Percentiles rank a stretch among this genome's conserved stretches.
Evolutionary conservation across 148 eudicot genomes (phyloP).

Genomic region (Rhododendron vialii): DNA sequence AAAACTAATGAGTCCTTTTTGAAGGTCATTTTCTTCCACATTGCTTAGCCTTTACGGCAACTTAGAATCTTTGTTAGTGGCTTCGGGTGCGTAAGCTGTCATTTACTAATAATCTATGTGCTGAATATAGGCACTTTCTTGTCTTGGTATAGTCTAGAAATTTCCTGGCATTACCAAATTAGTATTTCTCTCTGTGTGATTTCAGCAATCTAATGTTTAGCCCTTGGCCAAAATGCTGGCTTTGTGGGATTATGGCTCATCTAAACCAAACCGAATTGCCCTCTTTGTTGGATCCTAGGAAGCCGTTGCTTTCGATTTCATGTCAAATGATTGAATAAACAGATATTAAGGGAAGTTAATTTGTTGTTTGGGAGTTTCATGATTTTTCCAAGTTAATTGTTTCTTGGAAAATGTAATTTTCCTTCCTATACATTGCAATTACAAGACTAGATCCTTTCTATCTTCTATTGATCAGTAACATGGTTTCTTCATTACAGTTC

Average conservation of each 20-base stretch:
- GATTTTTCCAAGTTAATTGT: background rate
- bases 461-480: background rate
- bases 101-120: background rate
- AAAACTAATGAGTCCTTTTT: background rate
- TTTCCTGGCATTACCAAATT: background rate
- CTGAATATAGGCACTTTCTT: background rate
- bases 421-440: background rate
- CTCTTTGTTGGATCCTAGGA: background rate
- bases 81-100: background rate
- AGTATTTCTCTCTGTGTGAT: background rate
- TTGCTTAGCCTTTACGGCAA: background rate
- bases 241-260: background rate
- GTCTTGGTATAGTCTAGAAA: background rate
- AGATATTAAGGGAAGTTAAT: background rate
- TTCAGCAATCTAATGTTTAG: background rate
- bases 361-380: background rate
- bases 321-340: background rate
- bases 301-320: background rate
- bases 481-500: constrained; percentile 48
- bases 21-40: background rate
- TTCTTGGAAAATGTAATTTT: background rate
- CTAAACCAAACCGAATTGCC: background rate
- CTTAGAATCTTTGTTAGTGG: background rate
- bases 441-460: background rate
- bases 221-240: background rate